phyloP scores from a whole-genome alignment of 306 rosid genomes.

The Begonia loranthoides region DNA sequence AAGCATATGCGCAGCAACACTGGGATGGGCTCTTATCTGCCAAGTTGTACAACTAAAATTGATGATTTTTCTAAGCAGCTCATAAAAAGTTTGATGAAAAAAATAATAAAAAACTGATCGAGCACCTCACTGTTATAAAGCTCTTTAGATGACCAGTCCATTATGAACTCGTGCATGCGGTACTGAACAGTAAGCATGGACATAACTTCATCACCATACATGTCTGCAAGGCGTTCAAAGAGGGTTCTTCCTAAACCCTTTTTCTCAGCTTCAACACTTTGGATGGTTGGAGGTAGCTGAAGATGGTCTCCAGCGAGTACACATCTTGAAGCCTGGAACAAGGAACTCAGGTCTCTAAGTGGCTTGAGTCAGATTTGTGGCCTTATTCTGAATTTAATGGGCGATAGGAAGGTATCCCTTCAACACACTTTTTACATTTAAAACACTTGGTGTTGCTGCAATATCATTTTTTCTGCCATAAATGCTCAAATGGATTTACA shows the following conservation, averaged over 20 bases:
- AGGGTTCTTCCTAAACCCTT: conserved; percentile 92
- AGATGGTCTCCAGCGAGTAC: conserved; percentile 98
- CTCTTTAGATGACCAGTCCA: conserved; percentile 97
- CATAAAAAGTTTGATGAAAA: too few relatives aligned
- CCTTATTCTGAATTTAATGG: too few relatives aligned
- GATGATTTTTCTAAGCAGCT: too few relatives aligned
- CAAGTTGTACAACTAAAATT: conserved; percentile 1
- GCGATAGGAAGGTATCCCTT: too few relatives aligned
- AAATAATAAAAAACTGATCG: too few relatives aligned
- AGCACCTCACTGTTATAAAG: conserved; percentile 91
- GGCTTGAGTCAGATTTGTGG: background rate
- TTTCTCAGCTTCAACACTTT: conserved; percentile 98
- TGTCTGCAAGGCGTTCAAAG: conserved; percentile 82
- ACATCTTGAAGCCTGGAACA: conserved; percentile 94
- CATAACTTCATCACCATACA: conserved; percentile 63
- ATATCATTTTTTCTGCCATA: too few relatives aligned
- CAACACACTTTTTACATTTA: too few relatives aligned
- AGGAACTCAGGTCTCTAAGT: conserved; percentile 27
- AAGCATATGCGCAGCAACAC: conserved; percentile 81
- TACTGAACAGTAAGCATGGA: conserved; percentile 95
- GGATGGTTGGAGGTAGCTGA: conserved; percentile 99
- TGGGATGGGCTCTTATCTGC: conserved; percentile 84
- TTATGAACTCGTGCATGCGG: conserved; percentile 91
- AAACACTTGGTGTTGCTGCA: too few relatives aligned
- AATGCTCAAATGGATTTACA: too few relatives aligned